Percentiles rank a stretch among this genome's conserved stretches.
phyloP scores from a whole-genome alignment of 805 yeast species.

The Ogataea wickerhamii region DNA sequence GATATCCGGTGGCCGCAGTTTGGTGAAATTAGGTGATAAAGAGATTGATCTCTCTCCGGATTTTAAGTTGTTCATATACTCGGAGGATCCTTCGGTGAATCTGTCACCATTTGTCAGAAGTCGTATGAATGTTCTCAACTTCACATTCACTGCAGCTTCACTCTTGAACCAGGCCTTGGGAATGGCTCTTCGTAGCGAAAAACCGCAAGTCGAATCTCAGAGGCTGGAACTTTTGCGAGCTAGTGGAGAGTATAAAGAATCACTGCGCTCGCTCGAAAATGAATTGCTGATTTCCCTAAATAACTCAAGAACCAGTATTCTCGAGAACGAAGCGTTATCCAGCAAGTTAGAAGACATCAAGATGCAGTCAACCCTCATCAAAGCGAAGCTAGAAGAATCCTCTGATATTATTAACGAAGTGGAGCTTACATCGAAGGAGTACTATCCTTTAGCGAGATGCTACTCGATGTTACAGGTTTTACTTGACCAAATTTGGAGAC shows the following conservation, averaged over 20 bases:
- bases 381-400: constrained; percentile 52
- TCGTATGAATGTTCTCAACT: constrained; percentile 63
- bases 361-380: constrained; percentile 52
- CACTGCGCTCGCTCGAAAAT: constrained; percentile 53
- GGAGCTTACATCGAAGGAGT: constrained; percentile 44
- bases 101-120: constrained; percentile 57
- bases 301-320: constrained; percentile 53
- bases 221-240: constrained; percentile 50
- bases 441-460: constrained; percentile 51
- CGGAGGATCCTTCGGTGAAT: constrained; percentile 50
- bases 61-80: constrained; percentile 57
- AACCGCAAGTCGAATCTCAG: constrained; percentile 65
- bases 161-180: constrained; percentile 62
- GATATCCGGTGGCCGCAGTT: constrained; percentile 63
- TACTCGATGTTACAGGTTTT: constrained; percentile 49
- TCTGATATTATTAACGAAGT: constrained; percentile 51
- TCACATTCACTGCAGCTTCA: constrained; percentile 65
- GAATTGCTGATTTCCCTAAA: constrained; percentile 56
- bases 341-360: constrained; percentile 64
- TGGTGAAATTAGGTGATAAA: constrained; percentile 58
- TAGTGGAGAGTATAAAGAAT: constrained; percentile 56
- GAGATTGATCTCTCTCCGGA: constrained; percentile 64
- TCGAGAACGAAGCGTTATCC: constrained; percentile 64
- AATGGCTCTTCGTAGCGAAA: constrained; percentile 46
- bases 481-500: constrained; percentile 37